Conservation (phyloP, 75 land plant genomes). For the Azolla pinnata region DNA sequence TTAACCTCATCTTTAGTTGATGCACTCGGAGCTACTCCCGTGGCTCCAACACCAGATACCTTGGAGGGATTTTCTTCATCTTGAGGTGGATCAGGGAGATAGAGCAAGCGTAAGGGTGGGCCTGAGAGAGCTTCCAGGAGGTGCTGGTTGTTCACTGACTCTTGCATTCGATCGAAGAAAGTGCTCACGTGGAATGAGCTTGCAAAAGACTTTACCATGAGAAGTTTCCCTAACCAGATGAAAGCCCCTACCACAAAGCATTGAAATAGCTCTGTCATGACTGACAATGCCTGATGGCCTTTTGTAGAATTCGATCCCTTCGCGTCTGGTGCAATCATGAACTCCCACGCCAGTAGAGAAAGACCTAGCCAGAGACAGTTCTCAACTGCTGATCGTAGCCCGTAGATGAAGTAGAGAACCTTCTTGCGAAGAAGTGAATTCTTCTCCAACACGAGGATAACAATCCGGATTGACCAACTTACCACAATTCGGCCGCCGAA, state of each 20-base stretch:
- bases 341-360: conserved; percentile 61
- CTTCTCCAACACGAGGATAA: conserved; percentile 63
- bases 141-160: conserved; percentile 58
- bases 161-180: conserved; percentile 73
- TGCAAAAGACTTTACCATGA: conserved; percentile 58
- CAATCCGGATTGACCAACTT: conserved; percentile 60
- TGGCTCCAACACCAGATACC: too few species aligned
- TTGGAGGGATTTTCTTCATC: too few species aligned
- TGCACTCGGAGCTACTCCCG: too few species aligned
- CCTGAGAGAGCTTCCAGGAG: conserved; percentile 65
- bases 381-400: conserved; percentile 57
- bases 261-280: conserved; percentile 43
- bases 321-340: conserved; percentile 49
- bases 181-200: conserved; percentile 68
- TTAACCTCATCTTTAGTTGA: too few species aligned
- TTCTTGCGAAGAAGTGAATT: conserved; percentile 67
- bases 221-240: conserved; percentile 50
- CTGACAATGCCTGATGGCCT: conserved; percentile 11
- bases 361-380: conserved; percentile 75
- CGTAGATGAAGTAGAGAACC: conserved; percentile 85
- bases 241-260: conserved; percentile 49
- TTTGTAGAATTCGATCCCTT: conserved; percentile 12
- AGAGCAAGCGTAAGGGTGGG: conserved; percentile 44
- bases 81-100: too few species aligned
- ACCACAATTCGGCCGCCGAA: conserved; percentile 76